Evolutionary conservation across 2,329 filamentous ascomycete species (phyloP).

Genomic region (Chaetomium olivaceum): DNA sequence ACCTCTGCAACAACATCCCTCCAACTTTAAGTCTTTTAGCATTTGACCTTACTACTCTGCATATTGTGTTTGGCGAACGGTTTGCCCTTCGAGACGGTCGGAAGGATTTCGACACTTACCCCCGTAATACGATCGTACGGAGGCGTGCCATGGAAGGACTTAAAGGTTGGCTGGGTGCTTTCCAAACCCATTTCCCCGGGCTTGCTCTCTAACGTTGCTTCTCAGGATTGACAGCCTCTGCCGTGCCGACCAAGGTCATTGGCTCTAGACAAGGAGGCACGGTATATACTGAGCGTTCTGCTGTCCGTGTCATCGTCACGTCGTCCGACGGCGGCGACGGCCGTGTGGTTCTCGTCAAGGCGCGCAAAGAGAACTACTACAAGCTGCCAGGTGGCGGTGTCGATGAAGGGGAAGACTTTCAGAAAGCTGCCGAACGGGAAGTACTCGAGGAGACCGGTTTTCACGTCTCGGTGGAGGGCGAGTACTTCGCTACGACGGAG

Average conservation of each 20-base stretch:
- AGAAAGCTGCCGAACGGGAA: constrained; percentile 15
- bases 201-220: too few species aligned
- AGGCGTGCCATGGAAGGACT: too few species aligned
- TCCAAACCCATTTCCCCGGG: too few species aligned
- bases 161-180: too few species aligned
- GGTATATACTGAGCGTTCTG: constrained; percentile 1
- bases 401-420: constrained; percentile 16
- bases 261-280: background rate
- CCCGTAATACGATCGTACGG: too few species aligned
- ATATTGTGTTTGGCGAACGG: too few species aligned
- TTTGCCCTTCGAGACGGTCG: too few species aligned
- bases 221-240: too few species aligned
- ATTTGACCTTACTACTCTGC: too few species aligned
- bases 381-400: constrained; percentile 22
- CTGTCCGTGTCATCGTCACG: constrained; percentile 18
- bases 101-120: too few species aligned
- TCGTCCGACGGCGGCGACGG: constrained; percentile 3
- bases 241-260: background rate
- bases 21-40: too few species aligned
- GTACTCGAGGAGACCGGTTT: constrained; percentile 21
- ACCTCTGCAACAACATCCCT: too few species aligned
- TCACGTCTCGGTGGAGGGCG: background rate
- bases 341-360: constrained; percentile 17
- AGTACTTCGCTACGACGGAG: constrained; percentile 5
- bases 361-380: constrained; percentile 21